A percentile compares a stretch with the other conserved stretches of the same genome.
Evolutionary conservation across 176 grass and related monocot species (phyloP).

Genomic region (Triticum timopheevii): DNA sequence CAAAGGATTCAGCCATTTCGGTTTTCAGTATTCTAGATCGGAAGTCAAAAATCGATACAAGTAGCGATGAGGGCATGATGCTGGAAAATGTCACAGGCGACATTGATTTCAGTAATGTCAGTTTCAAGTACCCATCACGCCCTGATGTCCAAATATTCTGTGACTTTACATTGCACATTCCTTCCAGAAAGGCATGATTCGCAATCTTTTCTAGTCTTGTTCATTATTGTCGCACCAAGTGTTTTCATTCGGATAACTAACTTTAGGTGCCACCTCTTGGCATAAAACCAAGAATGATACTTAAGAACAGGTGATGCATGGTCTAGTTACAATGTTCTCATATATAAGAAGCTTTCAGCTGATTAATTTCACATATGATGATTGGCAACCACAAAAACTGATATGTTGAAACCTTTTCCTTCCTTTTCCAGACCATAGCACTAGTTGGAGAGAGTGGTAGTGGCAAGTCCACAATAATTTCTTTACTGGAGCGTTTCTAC

Average conservation of each 20-base stretch:
- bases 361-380: constrained; percentile 1
- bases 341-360: not conserved
- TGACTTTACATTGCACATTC: constrained; percentile 51
- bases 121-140: constrained; percentile 65
- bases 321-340: not conserved
- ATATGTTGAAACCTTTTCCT: constrained; percentile 4
- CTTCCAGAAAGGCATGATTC: constrained; percentile 52
- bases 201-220: not conserved
- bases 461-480: constrained; percentile 71
- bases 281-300: not conserved
- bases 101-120: constrained; percentile 55
- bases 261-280: not conserved
- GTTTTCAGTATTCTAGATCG: constrained; percentile 61
- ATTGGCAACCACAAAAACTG: not conserved
- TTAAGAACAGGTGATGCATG: not conserved
- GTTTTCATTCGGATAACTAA: not conserved
- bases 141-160: constrained; percentile 59
- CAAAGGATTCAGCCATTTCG: constrained; percentile 49
- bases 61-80: constrained; percentile 22
- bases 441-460: constrained; percentile 80
- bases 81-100: constrained; percentile 39
- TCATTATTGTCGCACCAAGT: not conserved
- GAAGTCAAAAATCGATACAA: constrained; percentile 57
- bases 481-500: constrained; percentile 70
- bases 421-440: constrained; percentile 54